These are phyloP conservation scores for Aspergillus ruber DNA, from an alignment of 2,329 filamentous ascomycete species.

Conservation along the genomic window DNA sequence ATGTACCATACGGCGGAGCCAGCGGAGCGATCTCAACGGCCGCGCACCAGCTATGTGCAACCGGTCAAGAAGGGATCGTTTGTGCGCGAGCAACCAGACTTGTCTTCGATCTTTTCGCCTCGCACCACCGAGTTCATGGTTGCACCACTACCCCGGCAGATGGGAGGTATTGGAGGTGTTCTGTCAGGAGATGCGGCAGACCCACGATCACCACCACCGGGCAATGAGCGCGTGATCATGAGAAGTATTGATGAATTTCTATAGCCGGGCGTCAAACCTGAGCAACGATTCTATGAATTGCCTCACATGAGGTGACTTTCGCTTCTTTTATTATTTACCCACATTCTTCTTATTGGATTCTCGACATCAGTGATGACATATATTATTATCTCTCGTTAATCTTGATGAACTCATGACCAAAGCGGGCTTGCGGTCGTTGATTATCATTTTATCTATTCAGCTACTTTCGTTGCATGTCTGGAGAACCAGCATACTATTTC, in stretches of 20 bases:
- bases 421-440: slow-evolving; percentile 35
- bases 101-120: slow-evolving; percentile 39
- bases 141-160: slow-evolving; percentile 29
- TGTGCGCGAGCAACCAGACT: slow-evolving; percentile 30
- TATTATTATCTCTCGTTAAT: slow-evolving; percentile 3
- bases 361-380: background rate
- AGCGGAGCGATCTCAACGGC: slow-evolving; percentile 11
- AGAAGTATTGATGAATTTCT: slow-evolving; percentile 42
- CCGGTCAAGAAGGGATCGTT: slow-evolving; percentile 32
- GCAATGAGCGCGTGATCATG: slow-evolving; percentile 36
- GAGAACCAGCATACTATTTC: background rate
- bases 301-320: slow-evolving; percentile 13
- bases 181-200: slow-evolving; percentile 20
- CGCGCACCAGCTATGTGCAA: slow-evolving; percentile 14
- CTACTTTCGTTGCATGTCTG: background rate
- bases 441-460: slow-evolving; percentile 1
- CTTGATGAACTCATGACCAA: slow-evolving; percentile 34
- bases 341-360: slow-evolving; percentile 2
- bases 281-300: slow-evolving; percentile 26
- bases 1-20: slow-evolving; percentile 21
- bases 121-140: slow-evolving; percentile 39
- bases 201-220: slow-evolving; percentile 35
- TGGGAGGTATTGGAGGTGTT: slow-evolving; percentile 26
- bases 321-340: slow-evolving; percentile 7
- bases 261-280: slow-evolving; percentile 16